A percentile compares a stretch with the other conserved stretches of the same genome.
phyloP scores from a whole-genome alignment of 2,329 filamentous ascomycete genomes.

The Aspergillus vadensis region DNA sequence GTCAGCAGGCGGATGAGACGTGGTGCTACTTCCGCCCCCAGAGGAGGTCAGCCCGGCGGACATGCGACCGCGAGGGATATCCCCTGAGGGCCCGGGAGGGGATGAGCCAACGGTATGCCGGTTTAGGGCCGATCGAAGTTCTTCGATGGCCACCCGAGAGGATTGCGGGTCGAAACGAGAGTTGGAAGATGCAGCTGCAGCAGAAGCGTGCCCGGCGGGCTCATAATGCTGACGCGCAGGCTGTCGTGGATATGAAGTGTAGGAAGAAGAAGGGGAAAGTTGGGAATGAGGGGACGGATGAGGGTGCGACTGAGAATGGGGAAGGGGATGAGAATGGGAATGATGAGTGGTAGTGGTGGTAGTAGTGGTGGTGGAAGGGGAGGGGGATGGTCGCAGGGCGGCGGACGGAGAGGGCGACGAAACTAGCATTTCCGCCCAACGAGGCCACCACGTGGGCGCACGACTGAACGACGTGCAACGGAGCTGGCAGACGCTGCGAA shows the following conservation, averaged over 20 bases:
- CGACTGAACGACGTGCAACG: slow-evolving; percentile 36
- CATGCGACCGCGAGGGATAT: slow-evolving; percentile 37
- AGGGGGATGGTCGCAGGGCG: slow-evolving; percentile 37
- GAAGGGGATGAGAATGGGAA: slow-evolving; percentile 23
- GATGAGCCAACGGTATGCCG: slow-evolving; percentile 41
- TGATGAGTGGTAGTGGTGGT: slow-evolving; percentile 13
- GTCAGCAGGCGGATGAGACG: slow-evolving; percentile 22
- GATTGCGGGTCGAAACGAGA: slow-evolving; percentile 37
- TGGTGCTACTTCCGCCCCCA: slow-evolving; percentile 32
- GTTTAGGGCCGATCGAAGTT: slow-evolving; percentile 43
- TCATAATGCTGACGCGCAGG: slow-evolving; percentile 33
- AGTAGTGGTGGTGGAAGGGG: slow-evolving; percentile 25
- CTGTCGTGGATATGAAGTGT: slow-evolving; percentile 16
- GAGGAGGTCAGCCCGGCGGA: slow-evolving; percentile 37
- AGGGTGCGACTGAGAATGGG: slow-evolving; percentile 16
- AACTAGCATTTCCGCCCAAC: slow-evolving; percentile 41
- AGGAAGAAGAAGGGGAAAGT: slow-evolving; percentile 16
- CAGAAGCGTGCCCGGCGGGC: slow-evolving; percentile 26
- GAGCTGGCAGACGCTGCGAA: slow-evolving; percentile 32
- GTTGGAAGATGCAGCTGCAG: slow-evolving; percentile 16
- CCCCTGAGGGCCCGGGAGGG: slow-evolving; percentile 37
- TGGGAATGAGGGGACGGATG: slow-evolving; percentile 15
- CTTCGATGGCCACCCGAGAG: slow-evolving; percentile 43
- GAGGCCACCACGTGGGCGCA: slow-evolving; percentile 42
- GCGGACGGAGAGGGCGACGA: slow-evolving; percentile 46